Base-by-base conservation (phyloP, 306 rosid genomes). In the Prunus salicina region DNA sequence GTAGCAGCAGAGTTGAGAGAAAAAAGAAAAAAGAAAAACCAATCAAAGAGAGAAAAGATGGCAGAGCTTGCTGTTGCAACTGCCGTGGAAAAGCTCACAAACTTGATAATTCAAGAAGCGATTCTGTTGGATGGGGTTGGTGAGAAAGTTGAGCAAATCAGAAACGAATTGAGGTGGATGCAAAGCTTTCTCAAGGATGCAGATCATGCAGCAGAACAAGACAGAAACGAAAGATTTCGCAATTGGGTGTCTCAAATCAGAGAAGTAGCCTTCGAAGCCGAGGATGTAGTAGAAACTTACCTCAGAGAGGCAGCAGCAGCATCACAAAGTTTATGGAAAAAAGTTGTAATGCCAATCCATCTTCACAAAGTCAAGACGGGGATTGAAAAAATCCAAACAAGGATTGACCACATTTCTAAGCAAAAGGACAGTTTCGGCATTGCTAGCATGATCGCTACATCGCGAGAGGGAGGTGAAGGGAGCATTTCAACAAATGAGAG, bases 181-280 rank as follows among this genome's bases (percentile, higher is more conserved):
- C 83, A 88, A 67, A 67, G 71, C 55, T 83, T 85, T 34, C 74
- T 88, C 15, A 66, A 69, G 73, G 87, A 88, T 7, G 89, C 89
- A 3, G 84, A 85, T 38, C 43, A 34, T 34, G 43, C 0, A 1
- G 81, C 89, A 0, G 83, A 81, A 65, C 86, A 85, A 62, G 84
- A 79, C 32, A 75, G 67, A 18, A 84, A 52, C 80, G 81, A 82
- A 3, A 76, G 77, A 9, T 71, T 85, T 66, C 78, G 86, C 62
- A 18, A 51, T 49, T 83, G 83, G 86, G 83, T 88, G 18, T 82
- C 85, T 0, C 87, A 85, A 0, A 79, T 88, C 58, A 76, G 88
- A 27, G 86, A 83, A 32, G 68, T 83, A 5, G 86, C 88, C 50
- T 80, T 62, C 51, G 79, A 86, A 28, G 75, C 89, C 3, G 82